These are phyloP conservation scores for Blastobotrys americana DNA, from an alignment of 805 yeast genomes.

Conservation along the genomic window DNA sequence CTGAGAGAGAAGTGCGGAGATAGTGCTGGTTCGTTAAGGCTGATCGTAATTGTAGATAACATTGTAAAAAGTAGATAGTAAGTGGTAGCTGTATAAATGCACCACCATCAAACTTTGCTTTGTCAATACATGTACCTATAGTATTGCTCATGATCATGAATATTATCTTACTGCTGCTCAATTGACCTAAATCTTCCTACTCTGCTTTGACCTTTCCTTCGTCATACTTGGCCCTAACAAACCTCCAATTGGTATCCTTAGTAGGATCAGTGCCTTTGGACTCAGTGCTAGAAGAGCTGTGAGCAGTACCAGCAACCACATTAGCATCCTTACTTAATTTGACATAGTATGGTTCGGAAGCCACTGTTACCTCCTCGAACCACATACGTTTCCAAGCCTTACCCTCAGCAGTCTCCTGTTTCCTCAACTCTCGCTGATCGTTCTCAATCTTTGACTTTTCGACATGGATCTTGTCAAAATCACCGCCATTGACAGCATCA, in stretches of 20 bases:
- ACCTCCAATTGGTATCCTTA: constrained; percentile 21
- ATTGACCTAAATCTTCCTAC: no score
- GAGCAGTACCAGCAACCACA: constrained; percentile 17
- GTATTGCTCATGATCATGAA: no score
- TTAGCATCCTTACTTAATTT: constrained; percentile 16
- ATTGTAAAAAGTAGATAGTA: neutral
- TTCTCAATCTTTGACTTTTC: constrained; percentile 78
- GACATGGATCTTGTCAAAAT: constrained; percentile 64
- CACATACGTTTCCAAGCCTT: constrained; percentile 71
- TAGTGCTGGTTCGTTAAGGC: no score
- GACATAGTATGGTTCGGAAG: constrained; percentile 15
- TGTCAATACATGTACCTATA: no score
- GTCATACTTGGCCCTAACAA: constrained; percentile 18
- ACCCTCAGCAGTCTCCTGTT: constrained; percentile 59
- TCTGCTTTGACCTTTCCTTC: constrained; percentile 17
- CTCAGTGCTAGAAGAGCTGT: constrained; percentile 3
- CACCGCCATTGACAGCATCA: constrained; percentile 68
- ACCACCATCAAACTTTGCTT: neutral
- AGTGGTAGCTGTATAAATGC: neutral
- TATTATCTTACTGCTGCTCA: no score
- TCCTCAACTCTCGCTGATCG: constrained; percentile 75
- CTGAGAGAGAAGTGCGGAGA: no score
- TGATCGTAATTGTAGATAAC: no score
- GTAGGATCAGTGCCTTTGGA: constrained; percentile 7
- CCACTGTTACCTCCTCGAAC: constrained; percentile 42